Conservation (phyloP, 768 basidiomycete genomes). For the Chlorophyllum brunneum region DNA sequence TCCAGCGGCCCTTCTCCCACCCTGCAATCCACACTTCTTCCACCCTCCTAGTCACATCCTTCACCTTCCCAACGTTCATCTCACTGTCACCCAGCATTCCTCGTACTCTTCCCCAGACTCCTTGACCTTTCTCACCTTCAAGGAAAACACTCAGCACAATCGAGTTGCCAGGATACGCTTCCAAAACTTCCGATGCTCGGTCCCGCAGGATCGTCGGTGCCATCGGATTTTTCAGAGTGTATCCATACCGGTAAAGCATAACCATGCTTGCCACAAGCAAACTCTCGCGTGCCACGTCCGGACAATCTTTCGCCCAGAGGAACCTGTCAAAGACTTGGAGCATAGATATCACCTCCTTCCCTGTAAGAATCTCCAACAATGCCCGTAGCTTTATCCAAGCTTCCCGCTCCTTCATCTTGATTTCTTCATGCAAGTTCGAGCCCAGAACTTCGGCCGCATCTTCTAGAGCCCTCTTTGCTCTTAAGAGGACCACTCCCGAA, state of each 20-base stretch:
- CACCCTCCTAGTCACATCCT: slow-evolving; percentile 53
- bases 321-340: slow-evolving; percentile 38
- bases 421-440: slow-evolving; percentile 18
- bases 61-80: slow-evolving; percentile 31
- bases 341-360: slow-evolving; percentile 35
- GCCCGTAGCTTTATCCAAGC: slow-evolving; percentile 65
- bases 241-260: slow-evolving; percentile 58
- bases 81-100: slow-evolving; percentile 48
- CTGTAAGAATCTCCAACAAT: slow-evolving; percentile 59
- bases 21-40: slow-evolving; percentile 76
- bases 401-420: slow-evolving; percentile 53
- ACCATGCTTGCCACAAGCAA: slow-evolving; percentile 51
- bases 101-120: slow-evolving; percentile 73
- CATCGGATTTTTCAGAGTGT: slow-evolving; percentile 50
- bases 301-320: slow-evolving; percentile 19
- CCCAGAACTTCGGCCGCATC: slow-evolving; percentile 32
- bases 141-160: slow-evolving; percentile 69
- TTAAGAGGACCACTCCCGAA: slow-evolving; percentile 49
- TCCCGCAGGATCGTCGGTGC: slow-evolving; percentile 57
- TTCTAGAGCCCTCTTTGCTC: slow-evolving; percentile 62
- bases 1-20: slow-evolving; percentile 77
- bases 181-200: slow-evolving; percentile 50
- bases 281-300: slow-evolving; percentile 43
- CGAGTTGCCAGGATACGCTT: slow-evolving; percentile 65
- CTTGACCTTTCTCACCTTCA: slow-evolving; percentile 73